These are phyloP conservation scores for Acacia melanoxylon DNA, from an alignment of 306 rosid species.

Conservation along the genomic window DNA sequence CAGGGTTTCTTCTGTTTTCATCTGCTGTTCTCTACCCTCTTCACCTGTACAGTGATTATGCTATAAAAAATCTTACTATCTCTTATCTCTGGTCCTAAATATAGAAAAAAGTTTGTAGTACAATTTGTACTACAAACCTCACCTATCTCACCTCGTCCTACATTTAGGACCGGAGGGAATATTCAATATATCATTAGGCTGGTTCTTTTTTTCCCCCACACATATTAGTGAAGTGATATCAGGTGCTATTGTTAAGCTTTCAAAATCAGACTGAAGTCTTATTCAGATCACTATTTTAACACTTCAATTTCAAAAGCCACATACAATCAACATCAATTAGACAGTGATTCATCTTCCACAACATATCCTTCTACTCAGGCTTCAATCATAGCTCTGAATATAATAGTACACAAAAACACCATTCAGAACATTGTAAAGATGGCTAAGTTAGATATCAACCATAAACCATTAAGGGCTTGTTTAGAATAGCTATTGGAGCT, in stretches of 20 bases:
- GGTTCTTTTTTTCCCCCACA: neutral
- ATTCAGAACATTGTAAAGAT: neutral
- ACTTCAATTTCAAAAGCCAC: neutral
- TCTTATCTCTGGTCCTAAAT: too few species aligned
- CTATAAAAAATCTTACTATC: neutral
- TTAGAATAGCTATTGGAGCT: too few species aligned
- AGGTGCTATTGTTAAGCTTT: neutral
- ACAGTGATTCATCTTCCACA: neutral
- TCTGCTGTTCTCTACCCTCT: neutral
- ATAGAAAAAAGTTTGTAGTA: too few species aligned
- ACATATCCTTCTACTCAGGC: neutral
- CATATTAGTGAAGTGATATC: neutral
- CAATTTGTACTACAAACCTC: too few species aligned
- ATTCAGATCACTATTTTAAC: neutral
- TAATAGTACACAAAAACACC: neutral
- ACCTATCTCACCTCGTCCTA: too few species aligned
- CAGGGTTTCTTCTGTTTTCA: neutral
- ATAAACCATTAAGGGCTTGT: neutral
- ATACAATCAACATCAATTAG: neutral
- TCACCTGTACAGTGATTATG: neutral
- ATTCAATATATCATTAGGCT: neutral
- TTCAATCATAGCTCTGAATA: neutral
- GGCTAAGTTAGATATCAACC: neutral
- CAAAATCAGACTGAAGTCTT: conserved; percentile 5
- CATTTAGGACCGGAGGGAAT: neutral